phyloP scores from a whole-genome alignment of 345 rosid species.

The Hevea brasiliensis region DNA sequence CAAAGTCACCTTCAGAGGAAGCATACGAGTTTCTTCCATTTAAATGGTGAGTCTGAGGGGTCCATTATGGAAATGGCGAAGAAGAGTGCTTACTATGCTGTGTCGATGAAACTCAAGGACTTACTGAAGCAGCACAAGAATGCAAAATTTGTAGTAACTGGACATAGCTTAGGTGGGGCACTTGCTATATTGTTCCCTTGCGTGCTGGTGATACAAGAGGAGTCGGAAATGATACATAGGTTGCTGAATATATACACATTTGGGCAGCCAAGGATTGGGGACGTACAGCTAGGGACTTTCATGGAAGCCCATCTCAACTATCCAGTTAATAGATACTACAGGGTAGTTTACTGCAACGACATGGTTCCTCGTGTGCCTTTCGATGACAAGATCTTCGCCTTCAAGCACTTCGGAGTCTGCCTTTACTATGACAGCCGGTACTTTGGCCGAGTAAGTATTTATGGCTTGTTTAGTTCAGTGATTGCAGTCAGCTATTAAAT shows the following conservation, averaged over 20 bases:
- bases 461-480: too few relatives aligned
- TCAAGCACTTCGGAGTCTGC: constrained; percentile 79
- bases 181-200: constrained; percentile 70
- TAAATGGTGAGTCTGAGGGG: constrained; percentile 7
- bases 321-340: constrained; percentile 61
- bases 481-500: too few relatives aligned
- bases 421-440: constrained; percentile 71
- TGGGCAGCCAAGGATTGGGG: constrained; percentile 83
- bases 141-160: constrained; percentile 68
- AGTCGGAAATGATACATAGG: constrained; percentile 54
- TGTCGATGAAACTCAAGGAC: constrained; percentile 50
- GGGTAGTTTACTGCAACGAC: constrained; percentile 81
- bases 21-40: constrained; percentile 13
- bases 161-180: constrained; percentile 87
- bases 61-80: constrained; percentile 32
- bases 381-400: constrained; percentile 65
- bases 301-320: constrained; percentile 60
- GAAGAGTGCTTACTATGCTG: constrained; percentile 58
- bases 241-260: constrained; percentile 71
- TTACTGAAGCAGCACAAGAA: constrained; percentile 59
- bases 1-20: constrained; percentile 36
- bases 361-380: constrained; percentile 80
- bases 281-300: constrained; percentile 53
- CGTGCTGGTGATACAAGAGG: constrained; percentile 57
- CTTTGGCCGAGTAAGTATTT: constrained; percentile 48